Evolutionary conservation across 495 filamentous ascomycete species (phyloP), one percentile per base, ranked within the genome.

Genomic region (Penicillium silybi): DNA sequence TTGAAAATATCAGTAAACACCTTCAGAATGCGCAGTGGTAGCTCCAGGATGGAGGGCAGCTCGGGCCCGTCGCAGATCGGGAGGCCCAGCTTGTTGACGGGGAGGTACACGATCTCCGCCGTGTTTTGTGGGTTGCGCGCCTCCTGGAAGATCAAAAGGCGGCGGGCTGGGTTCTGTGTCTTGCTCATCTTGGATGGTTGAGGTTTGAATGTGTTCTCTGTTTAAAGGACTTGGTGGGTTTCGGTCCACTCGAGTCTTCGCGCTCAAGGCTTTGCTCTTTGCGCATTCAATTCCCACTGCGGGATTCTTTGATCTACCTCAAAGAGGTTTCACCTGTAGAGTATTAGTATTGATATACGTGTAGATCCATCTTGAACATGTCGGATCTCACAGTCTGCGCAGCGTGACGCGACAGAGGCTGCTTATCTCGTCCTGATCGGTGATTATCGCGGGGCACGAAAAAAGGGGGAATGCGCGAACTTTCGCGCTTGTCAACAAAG

Each of bases 1-100:
- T 76, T 76, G 26, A 76, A 76, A 48, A 74, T 68, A 16, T 74
- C 72, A 23, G 72, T 76, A 59, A 76, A 76, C 9, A 63, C 66
- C 39, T 53, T 63, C 54, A 76, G 34, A 27, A 67, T 66, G 8
- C 66, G 57, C 49, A 76, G 49, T 23, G 72, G 72, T 43, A 76
- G 41, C n/a, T 72, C 63, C 40, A 74, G 43, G 8, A 76, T 68
- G 16, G 67, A 70, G 5, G 64, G 71, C 7, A 68, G 41, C n/a
- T 69, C 68, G 1, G 70, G 71, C 0, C 65, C 70, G 4, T 62
- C 52, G 41, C 67, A 70, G 35, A 76, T 71, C 0, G 72, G 72
- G 5, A 76, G 57, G 1, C 72, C 72, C 15, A 71, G 67, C 47
- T 71, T 70, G 61, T 76, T 76, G 58, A 76, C 66, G 46, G 71